Conservation (phyloP, 2,329 filamentous ascomycete genomes). For the Nothophoma quercina region DNA sequence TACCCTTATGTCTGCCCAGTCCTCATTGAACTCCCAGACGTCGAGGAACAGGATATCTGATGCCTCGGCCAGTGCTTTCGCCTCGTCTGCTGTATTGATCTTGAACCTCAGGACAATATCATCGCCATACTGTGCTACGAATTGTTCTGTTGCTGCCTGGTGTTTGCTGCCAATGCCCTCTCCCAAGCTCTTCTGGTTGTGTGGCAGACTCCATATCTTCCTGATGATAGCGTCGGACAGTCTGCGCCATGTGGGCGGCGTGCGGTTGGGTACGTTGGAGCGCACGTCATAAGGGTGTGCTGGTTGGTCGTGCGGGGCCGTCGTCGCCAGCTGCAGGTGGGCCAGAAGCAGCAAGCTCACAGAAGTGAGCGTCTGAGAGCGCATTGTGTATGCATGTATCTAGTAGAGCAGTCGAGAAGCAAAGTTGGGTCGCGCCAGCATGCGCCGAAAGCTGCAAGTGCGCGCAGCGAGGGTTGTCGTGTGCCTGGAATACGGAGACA, state of each 20-base stretch:
- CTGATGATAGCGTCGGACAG: conserved; percentile 48
- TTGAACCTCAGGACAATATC: conserved; percentile 93
- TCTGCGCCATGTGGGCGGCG: conserved; percentile 45
- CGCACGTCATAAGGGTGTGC: conserved; percentile 20
- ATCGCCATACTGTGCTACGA: conserved; percentile 68
- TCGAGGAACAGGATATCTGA: conserved; percentile 81
- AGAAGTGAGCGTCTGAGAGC: conserved; percentile 32
- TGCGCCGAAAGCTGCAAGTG: not conserved
- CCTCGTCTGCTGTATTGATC: conserved; percentile 72
- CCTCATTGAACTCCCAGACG: conserved; percentile 83
- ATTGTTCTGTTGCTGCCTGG: conserved; percentile 23
- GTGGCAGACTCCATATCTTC: conserved; percentile 40
- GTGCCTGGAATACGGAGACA: too few species aligned
- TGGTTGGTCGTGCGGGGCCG: conserved; percentile 41
- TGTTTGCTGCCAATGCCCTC: not conserved
- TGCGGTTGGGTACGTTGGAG: conserved; percentile 22
- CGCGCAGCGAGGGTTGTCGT: not conserved
- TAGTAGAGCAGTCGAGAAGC: not conserved
- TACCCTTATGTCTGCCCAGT: conserved; percentile 86
- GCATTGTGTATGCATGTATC: conserved; percentile 32
- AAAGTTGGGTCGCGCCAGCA: not conserved
- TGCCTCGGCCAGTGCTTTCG: conserved; percentile 74
- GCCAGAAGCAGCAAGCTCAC: conserved; percentile 43
- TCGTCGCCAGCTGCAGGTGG: conserved; percentile 31
- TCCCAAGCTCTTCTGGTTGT: conserved; percentile 23